These are phyloP conservation scores for Fusarium liriodendri DNA, from an alignment of 2,329 filamentous ascomycete species.

Conservation along the genomic window DNA sequence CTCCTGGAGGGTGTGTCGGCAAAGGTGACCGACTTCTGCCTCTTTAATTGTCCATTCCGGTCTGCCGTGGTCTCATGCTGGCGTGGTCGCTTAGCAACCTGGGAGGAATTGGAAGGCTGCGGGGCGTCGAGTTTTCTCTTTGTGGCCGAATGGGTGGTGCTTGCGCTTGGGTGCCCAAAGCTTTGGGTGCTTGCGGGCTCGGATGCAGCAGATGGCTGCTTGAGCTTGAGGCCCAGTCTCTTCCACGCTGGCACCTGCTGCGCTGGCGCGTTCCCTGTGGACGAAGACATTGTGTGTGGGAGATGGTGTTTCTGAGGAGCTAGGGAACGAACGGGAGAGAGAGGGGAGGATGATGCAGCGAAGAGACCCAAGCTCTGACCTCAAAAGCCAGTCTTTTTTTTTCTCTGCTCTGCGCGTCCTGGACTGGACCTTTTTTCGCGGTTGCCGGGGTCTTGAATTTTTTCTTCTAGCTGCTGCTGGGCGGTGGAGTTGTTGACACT, in stretches of 20 bases:
- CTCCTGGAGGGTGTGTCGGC: constrained; percentile 55
- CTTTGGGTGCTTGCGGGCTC: constrained; percentile 45
- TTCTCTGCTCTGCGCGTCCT: constrained; percentile 18
- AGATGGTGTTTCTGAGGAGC: constrained; percentile 21
- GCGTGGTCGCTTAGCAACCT: constrained; percentile 50
- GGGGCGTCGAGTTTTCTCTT: constrained; percentile 56
- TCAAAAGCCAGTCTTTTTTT: constrained; percentile 16
- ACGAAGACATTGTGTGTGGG: constrained; percentile 54
- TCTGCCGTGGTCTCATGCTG: constrained; percentile 42
- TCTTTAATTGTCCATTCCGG: constrained; percentile 48
- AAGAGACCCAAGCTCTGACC: background rate
- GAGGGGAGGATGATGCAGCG: background rate
- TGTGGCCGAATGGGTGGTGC: constrained; percentile 48
- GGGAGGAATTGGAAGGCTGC: constrained; percentile 45
- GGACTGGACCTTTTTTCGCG: constrained; percentile 31
- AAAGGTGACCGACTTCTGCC: constrained; percentile 63
- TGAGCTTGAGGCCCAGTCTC: constrained; percentile 72
- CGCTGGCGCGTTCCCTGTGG: constrained; percentile 55
- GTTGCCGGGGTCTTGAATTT: constrained; percentile 32
- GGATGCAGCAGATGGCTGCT: constrained; percentile 52
- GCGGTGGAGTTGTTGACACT: constrained; percentile 28
- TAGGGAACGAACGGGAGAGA: constrained; percentile 6
- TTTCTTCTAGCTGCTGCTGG: constrained; percentile 31
- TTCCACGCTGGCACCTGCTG: constrained; percentile 69
- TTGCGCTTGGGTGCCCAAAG: constrained; percentile 54